Conservation (phyloP, 192 early-diverging fungal species). For the Podila epigama region DNA sequence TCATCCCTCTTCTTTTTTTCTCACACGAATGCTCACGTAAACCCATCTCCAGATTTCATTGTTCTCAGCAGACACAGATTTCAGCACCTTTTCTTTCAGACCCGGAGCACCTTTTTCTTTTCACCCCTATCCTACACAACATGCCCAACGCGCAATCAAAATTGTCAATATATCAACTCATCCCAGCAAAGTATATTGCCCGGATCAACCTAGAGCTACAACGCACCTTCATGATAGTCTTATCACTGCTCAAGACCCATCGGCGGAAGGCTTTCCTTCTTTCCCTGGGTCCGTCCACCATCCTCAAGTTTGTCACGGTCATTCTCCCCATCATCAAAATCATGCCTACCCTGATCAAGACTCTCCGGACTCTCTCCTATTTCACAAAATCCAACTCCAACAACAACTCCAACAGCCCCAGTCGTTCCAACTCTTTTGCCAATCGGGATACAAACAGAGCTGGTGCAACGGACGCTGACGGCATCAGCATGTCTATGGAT, state of each 20-base stretch:
- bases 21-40: no score
- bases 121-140: no score
- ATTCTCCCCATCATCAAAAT: constrained; percentile 40
- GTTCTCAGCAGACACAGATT: no score
- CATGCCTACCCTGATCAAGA: constrained; percentile 31
- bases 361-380: constrained; percentile 22
- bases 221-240: constrained; percentile 22
- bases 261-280: constrained; percentile 43
- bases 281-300: constrained; percentile 38
- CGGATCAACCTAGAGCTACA: constrained; percentile 27
- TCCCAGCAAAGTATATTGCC: constrained; percentile 29
- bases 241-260: constrained; percentile 40
- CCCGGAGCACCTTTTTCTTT: neutral
- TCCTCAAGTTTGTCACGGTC: constrained; percentile 44
- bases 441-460: constrained; percentile 17
- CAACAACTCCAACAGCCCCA: neutral
- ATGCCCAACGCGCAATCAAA: constrained; percentile 43
- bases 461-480: constrained; percentile 13
- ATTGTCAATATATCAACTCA: constrained; percentile 6
- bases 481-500: constrained; percentile 36
- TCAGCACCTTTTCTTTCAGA: neutral
- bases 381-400: constrained; percentile 7
- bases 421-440: neutral
- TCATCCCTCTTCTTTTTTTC: no score
- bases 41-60: no score